Evolutionary conservation across 768 basidiomycete species (phyloP).

Genomic region (Trametes gibbosa): DNA sequence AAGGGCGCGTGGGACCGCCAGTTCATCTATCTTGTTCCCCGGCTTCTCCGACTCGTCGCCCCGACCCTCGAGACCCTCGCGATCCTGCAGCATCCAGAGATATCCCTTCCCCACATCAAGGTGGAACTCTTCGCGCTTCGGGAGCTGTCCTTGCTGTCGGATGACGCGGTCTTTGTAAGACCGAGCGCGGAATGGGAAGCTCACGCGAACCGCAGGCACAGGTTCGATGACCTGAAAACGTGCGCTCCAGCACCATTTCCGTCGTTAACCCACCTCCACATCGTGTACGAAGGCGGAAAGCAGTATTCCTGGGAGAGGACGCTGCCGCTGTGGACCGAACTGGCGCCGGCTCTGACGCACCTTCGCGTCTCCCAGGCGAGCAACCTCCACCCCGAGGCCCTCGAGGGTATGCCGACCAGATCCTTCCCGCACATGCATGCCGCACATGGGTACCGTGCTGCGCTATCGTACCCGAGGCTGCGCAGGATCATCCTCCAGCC

Average conservation of each 20-base stretch:
- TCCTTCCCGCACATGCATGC: neutral
- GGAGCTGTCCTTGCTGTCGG: slow-evolving; percentile 6
- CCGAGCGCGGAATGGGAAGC: neutral
- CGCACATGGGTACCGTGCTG: neutral
- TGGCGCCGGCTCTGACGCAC: slow-evolving; percentile 6
- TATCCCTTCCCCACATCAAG: neutral
- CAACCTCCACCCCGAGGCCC: slow-evolving; percentile 6
- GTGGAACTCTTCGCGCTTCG: neutral
- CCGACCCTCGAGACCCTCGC: slow-evolving; percentile 8
- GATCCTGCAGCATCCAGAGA: slow-evolving; percentile 4
- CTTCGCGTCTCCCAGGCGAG: slow-evolving; percentile 10
- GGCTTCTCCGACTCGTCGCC: slow-evolving; percentile 7
- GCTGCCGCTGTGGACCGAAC: neutral
- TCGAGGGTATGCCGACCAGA: neutral
- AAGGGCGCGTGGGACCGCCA: slow-evolving; percentile 16
- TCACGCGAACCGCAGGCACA: neutral
- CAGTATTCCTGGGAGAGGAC: slow-evolving; percentile 1
- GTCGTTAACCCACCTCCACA: slow-evolving; percentile 8
- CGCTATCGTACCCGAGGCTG: neutral
- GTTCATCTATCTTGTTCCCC: slow-evolving; percentile 8
- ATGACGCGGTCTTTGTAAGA: slow-evolving; percentile 2
- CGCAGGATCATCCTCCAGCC: slow-evolving; percentile 7
- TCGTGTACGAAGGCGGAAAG: slow-evolving; percentile 6
- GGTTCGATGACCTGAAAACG: neutral
- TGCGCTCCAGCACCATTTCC: neutral